A percentile compares a stretch with the other conserved stretches of the same genome.
These are phyloP conservation scores for Globisporangium heterothallicum DNA, from an alignment of 352 stramenopile genomes.

Conservation along the genomic window DNA sequence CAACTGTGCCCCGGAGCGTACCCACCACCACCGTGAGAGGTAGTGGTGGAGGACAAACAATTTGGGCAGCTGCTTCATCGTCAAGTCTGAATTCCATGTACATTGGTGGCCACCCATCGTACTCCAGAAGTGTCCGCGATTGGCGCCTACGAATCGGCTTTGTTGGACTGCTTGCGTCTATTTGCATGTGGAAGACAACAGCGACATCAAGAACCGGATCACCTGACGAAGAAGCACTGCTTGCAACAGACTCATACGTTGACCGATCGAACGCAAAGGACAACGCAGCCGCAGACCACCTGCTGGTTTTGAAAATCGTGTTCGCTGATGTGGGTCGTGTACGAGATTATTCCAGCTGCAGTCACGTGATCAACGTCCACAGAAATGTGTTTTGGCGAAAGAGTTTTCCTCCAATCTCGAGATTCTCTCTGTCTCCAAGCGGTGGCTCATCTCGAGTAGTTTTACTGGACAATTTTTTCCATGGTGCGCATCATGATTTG, in stretches of 20 bases:
- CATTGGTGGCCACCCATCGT: slow-evolving; percentile 44
- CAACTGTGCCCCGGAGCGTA: neutral
- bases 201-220: neutral
- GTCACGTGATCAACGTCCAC: slow-evolving; percentile 27
- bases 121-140: slow-evolving; percentile 36
- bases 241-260: slow-evolving; percentile 2
- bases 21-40: neutral
- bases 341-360: slow-evolving; percentile 28
- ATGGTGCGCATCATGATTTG: slow-evolving; percentile 48
- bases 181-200: slow-evolving; percentile 18
- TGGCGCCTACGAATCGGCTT: slow-evolving; percentile 50
- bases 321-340: slow-evolving; percentile 24
- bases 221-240: neutral
- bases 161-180: slow-evolving; percentile 36
- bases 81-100: slow-evolving; percentile 40
- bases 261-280: neutral
- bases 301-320: slow-evolving; percentile 12
- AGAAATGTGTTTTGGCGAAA: slow-evolving; percentile 58
- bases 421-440: neutral
- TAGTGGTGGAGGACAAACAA: slow-evolving; percentile 17
- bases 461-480: slow-evolving; percentile 52
- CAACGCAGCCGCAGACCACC: neutral
- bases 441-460: slow-evolving; percentile 19
- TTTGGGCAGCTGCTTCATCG: slow-evolving; percentile 1
- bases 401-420: slow-evolving; percentile 30